Conservation (phyloP, 2,329 filamentous ascomycete genomes). For the Bipolaris gigantea region DNA sequence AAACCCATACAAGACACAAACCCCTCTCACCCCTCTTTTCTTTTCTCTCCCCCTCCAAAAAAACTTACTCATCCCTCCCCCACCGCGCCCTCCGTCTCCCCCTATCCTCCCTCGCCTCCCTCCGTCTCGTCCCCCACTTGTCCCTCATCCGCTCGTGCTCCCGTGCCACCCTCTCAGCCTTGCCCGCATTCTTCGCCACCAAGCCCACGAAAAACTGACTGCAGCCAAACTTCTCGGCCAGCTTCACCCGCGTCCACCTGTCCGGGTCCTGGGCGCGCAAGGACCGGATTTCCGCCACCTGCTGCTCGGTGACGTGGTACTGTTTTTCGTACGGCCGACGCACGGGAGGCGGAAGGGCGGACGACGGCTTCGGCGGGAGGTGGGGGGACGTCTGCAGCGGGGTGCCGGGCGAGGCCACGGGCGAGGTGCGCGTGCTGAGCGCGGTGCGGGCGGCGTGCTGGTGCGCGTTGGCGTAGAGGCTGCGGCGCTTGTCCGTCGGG, state of each 20-base stretch:
- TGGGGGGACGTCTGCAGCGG: conserved; percentile 19
- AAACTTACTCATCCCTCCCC: conserved; percentile 59
- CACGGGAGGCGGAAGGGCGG: conserved; percentile 53
- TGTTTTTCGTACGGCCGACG: conserved; percentile 58
- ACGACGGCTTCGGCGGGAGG: conserved; percentile 29
- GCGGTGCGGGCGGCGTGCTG: conserved; percentile 25
- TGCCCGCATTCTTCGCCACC: conserved; percentile 53
- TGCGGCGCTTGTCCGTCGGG: conserved; percentile 57
- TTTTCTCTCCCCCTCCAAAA: no score
- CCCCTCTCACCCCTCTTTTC: no score
- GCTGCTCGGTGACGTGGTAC: conserved; percentile 60
- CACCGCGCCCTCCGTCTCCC: conserved; percentile 62
- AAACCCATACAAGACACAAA: no score
- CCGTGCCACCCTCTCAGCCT: conserved; percentile 48
- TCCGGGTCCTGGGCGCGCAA: conserved; percentile 59
- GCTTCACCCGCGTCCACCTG: conserved; percentile 60
- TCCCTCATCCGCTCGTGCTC: conserved; percentile 59
- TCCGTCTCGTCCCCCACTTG: conserved; percentile 63
- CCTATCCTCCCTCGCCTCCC: conserved; percentile 63
- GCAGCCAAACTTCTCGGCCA: conserved; percentile 66
- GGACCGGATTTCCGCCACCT: conserved; percentile 62
- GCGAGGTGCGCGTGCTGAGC: conserved; percentile 25
- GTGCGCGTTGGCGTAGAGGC: conserved; percentile 47
- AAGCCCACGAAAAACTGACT: conserved; percentile 64
- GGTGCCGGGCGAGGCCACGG: conserved; percentile 36